Evolutionary conservation across 345 rosid genomes (phyloP).

Genomic region (Microthlaspi erraticum): DNA sequence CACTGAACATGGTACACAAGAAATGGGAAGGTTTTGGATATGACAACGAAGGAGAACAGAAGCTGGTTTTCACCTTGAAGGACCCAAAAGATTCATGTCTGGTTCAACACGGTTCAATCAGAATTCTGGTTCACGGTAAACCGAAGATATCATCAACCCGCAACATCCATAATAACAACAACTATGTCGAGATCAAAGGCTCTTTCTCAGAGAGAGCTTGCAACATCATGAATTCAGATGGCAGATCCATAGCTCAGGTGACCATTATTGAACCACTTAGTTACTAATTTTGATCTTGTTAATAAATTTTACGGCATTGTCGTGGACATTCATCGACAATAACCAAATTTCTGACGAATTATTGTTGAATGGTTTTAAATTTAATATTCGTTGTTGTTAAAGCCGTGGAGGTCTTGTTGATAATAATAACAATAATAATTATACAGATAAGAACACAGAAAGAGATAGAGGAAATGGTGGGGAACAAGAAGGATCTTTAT

Average conservation of each 20-base stretch:
- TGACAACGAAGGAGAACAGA: constrained; percentile 64
- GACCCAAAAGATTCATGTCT: constrained; percentile 60
- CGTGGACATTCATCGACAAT: constrained; percentile 6
- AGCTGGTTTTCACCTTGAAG: constrained; percentile 63
- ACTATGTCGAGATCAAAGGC: constrained; percentile 65
- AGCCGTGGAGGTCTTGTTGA: constrained; percentile 1
- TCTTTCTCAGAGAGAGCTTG: constrained; percentile 63
- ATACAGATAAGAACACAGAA: constrained; percentile 58
- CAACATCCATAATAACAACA: constrained; percentile 34
- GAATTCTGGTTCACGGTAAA: constrained; percentile 48
- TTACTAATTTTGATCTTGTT: not conserved
- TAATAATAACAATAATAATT: not conserved
- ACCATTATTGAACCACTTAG: too few species aligned
- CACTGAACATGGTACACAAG: constrained; percentile 64
- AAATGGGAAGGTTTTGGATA: constrained; percentile 74
- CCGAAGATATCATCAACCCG: constrained; percentile 43
- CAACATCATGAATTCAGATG: constrained; percentile 56
- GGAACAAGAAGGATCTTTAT: constrained; percentile 63
- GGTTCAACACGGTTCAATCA: constrained; percentile 46
- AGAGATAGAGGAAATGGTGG: constrained; percentile 52
- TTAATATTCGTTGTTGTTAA: not conserved
- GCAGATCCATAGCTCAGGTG: constrained; percentile 67
- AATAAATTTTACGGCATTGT: too few species aligned
- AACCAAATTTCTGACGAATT: constrained; percentile 10
- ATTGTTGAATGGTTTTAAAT: not conserved